Conservation (phyloP, 2,329 filamentous ascomycete species). For the Dactylellina parvicollis region DNA sequence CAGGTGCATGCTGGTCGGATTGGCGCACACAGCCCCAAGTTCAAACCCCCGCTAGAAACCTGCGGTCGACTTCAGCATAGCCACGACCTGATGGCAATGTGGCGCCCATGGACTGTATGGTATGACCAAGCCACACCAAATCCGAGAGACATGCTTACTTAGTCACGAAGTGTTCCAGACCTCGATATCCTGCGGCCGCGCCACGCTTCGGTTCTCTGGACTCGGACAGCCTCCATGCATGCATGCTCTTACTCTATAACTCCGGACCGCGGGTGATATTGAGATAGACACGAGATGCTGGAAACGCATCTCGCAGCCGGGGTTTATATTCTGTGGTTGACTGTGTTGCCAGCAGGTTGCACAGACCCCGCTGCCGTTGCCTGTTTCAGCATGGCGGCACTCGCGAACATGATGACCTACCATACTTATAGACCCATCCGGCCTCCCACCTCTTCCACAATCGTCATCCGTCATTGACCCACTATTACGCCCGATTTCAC, state of each 20-base stretch:
- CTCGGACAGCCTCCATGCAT: too few relatives aligned
- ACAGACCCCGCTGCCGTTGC: conserved; percentile 12
- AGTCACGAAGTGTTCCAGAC: too few relatives aligned
- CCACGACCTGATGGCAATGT: background rate
- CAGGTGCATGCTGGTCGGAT: background rate
- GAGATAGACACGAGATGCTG: background rate
- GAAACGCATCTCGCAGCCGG: background rate
- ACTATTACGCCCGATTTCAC: background rate
- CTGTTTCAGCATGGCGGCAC: conserved; percentile 9
- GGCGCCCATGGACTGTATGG: background rate
- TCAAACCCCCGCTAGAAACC: background rate
- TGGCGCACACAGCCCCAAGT: background rate
- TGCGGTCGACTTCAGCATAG: background rate
- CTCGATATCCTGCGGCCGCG: too few relatives aligned
- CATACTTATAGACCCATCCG: background rate
- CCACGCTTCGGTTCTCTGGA: too few relatives aligned
- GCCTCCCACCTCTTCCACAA: background rate
- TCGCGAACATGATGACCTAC: background rate
- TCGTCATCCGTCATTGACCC: background rate
- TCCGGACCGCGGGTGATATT: background rate
- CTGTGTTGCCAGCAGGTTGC: conserved; percentile 26
- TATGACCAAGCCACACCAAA: too few relatives aligned
- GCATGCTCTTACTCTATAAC: too few relatives aligned
- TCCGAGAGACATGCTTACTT: too few relatives aligned
- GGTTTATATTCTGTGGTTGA: background rate